Conservation (phyloP, 257 asterid genomes). For the Gentiana straminea region DNA sequence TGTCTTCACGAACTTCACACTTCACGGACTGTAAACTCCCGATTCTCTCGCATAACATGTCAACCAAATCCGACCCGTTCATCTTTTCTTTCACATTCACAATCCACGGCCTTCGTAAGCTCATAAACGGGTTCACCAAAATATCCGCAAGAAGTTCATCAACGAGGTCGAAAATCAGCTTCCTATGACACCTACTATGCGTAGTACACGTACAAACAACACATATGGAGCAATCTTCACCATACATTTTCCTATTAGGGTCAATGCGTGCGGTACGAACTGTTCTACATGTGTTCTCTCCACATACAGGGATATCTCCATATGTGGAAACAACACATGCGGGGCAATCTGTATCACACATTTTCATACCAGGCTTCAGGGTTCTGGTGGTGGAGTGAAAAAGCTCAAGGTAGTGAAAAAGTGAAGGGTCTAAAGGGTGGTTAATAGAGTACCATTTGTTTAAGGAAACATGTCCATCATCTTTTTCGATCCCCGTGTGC, state of each 20-base stretch:
- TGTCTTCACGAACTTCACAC: conserved; percentile 58
- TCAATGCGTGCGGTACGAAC: too few relatives aligned
- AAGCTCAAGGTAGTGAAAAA: conserved; percentile 69
- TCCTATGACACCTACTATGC: conserved; percentile 35
- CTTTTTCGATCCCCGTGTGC: conserved; percentile 41
- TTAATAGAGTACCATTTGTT: conserved; percentile 46
- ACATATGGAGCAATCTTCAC: too few relatives aligned
- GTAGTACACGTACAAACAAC: too few relatives aligned
- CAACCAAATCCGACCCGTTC: conserved; percentile 16
- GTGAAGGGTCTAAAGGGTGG: conserved; percentile 71
- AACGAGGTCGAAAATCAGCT: conserved; percentile 56
- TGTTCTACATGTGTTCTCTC: too few relatives aligned
- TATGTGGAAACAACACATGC: too few relatives aligned
- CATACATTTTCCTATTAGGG: too few relatives aligned
- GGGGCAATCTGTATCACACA: too few relatives aligned
- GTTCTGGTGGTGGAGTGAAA: conserved; percentile 24
- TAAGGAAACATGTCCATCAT: conserved; percentile 24
- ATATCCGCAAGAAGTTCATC: conserved; percentile 54
- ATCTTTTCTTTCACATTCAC: background rate
- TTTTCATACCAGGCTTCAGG: background rate
- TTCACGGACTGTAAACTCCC: conserved; percentile 39
- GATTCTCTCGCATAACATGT: conserved; percentile 30
- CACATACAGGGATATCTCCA: too few relatives aligned
- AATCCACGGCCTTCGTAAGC: conserved; percentile 2
- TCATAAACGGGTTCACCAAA: conserved; percentile 20